phyloP scores from a whole-genome alignment of 805 yeast genomes.

The Yarrowia deformans region DNA sequence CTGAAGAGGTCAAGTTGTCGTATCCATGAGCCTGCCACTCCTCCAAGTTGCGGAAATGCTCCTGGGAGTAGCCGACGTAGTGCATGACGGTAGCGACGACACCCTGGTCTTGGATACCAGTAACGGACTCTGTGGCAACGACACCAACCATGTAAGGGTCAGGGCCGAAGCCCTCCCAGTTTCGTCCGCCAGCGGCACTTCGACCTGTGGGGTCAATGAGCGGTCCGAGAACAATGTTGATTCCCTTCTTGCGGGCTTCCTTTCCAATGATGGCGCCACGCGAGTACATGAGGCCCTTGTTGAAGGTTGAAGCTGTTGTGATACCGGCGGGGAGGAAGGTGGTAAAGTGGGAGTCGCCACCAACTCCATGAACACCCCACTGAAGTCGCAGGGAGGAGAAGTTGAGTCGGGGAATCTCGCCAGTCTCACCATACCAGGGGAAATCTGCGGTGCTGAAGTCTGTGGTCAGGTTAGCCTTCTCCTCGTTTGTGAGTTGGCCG shows the following conservation, averaged over 20 bases:
- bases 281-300: conserved; percentile 58
- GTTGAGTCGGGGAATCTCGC: conserved; percentile 61
- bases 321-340: conserved; percentile 66
- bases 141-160: conserved; percentile 69
- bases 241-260: conserved; percentile 63
- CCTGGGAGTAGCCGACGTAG: conserved; percentile 68
- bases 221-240: conserved; percentile 64
- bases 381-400: conserved; percentile 65
- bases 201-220: conserved; percentile 66
- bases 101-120: conserved; percentile 65
- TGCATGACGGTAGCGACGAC: conserved; percentile 65
- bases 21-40: conserved; percentile 56
- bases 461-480: conserved; percentile 67
- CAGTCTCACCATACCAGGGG: conserved; percentile 60
- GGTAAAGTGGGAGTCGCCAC: conserved; percentile 59
- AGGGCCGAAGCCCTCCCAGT: conserved; percentile 69
- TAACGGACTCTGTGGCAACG: conserved; percentile 60
- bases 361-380: conserved; percentile 69
- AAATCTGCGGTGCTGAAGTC: conserved; percentile 56
- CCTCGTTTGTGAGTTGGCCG: conserved; percentile 62
- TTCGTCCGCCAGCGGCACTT: conserved; percentile 69
- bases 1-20: conserved; percentile 49
- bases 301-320: conserved; percentile 66
- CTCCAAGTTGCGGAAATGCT: conserved; percentile 61
- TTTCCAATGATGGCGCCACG: conserved; percentile 65